Evolutionary conservation across 768 basidiomycete species (phyloP), one percentile per base, ranked within the genome.

Genomic region (Naematelia aurantialba): DNA sequence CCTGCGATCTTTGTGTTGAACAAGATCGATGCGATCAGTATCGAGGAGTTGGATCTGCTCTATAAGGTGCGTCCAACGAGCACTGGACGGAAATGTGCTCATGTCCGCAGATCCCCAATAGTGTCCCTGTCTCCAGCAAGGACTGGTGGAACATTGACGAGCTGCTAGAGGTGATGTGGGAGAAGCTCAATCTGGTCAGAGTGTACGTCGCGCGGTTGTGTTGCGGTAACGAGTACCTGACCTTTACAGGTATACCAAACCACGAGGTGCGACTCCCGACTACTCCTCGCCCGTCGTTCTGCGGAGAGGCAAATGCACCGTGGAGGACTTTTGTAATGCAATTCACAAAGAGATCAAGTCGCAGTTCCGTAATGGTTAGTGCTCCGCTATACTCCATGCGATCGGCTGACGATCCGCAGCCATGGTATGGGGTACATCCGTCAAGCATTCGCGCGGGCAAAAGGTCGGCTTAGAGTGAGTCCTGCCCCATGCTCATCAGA

Each of bases 101-200:
- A 34, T 31, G 13, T 31, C 85, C 34, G 84, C 61, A 69, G 78
- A 99, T 99, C 59, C 96, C 96, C 2, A 83, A 89, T 77, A 91
- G 89, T 45, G 94, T 98, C 8, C 96, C 96, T 2, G 82, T 99
- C 74, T 93, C 91, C 14, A 96, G 91, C 2, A 84, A 84, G 61
- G 87, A 92, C 69, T 98, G 96, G 96, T 81, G 96, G 66, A 98
- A 98, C 79, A 81, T 99, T 68, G 96, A 98, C 76, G 96, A 99
- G 74, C 82, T 99, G 49, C 84, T 89, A 55, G 86, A 89, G 60
- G 83, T 83, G 68, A 97, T 97, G 91, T 98, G 96, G 94, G 81
- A 86, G 49, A 85, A 88, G 31, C 84, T 99, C 25, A 85, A 91
- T 72, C 85, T 99, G 47, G 91, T 96, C 49, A 88, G 96, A 58